Percentiles rank a stretch among this genome's conserved stretches.
Evolutionary conservation across 2,329 filamentous ascomycete species (phyloP).

Genomic region (Penicillium sp.): DNA sequence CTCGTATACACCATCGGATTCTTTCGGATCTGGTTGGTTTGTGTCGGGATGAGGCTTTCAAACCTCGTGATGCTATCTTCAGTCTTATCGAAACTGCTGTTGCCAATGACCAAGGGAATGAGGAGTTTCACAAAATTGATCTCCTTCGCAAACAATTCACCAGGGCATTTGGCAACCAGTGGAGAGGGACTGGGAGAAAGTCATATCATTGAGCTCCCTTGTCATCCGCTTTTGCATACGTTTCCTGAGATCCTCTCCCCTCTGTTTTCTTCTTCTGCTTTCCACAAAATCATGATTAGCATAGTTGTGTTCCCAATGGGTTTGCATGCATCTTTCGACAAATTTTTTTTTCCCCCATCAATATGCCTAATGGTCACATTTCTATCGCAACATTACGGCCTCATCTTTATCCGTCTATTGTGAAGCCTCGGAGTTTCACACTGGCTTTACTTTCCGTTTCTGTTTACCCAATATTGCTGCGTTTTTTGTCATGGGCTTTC

Average conservation of each 20-base stretch:
- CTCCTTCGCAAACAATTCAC: conserved; percentile 12
- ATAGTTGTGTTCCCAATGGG: conserved; percentile 17
- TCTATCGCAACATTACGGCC: conserved; percentile 23
- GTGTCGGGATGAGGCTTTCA: neutral
- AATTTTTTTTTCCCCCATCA: conserved; percentile 14
- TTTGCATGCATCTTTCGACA: conserved; percentile 16
- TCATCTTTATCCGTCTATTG: conserved; percentile 23
- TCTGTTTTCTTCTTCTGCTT: conserved; percentile 10
- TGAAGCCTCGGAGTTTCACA: conserved; percentile 23
- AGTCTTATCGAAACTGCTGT: conserved; percentile 4
- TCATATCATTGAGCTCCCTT: neutral
- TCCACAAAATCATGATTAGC: conserved; percentile 19
- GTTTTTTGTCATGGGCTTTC: conserved; percentile 28
- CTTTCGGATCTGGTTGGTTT: neutral
- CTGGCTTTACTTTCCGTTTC: conserved; percentile 6
- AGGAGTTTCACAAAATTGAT: conserved; percentile 45
- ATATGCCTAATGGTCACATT: conserved; percentile 22
- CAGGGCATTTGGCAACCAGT: conserved; percentile 7
- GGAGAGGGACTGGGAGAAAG: conserved; percentile 34
- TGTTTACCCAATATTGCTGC: conserved; percentile 12
- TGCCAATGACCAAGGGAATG: neutral
- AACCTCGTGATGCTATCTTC: neutral
- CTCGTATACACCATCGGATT: neutral
- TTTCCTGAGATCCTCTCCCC: conserved; percentile 5
- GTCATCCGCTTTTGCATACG: conserved; percentile 1